phyloP scores from a whole-genome alignment of 495 filamentous ascomycete genomes.

The Aspergillus campestris region DNA sequence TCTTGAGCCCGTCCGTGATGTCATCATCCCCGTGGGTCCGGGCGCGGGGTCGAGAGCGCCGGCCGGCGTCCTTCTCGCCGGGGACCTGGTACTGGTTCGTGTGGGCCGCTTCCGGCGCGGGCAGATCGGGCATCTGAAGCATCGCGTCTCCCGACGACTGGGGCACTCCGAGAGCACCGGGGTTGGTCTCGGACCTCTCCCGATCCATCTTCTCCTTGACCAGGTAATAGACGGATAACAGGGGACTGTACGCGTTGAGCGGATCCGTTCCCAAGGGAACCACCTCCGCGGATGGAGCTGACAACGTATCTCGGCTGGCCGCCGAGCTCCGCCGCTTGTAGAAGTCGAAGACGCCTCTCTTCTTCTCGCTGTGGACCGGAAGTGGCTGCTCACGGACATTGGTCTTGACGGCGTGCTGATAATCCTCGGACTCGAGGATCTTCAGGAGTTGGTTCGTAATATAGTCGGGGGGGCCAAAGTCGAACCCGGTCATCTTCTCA shows the following conservation, averaged over 20 bases:
- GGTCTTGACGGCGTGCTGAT: constrained; percentile 67
- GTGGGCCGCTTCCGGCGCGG: constrained; percentile 78
- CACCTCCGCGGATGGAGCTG: constrained; percentile 75
- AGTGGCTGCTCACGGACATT: constrained; percentile 57
- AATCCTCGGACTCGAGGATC: constrained; percentile 82
- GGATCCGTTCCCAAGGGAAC: constrained; percentile 80
- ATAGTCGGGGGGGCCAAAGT: constrained; percentile 81
- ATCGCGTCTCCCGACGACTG: constrained; percentile 50
- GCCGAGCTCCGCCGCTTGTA: constrained; percentile 86
- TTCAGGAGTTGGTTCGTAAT: constrained; percentile 76
- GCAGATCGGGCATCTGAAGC: constrained; percentile 62
- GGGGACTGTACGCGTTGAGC: constrained; percentile 83
- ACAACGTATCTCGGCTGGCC: constrained; percentile 80
- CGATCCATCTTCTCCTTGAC: constrained; percentile 90
- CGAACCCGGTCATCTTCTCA: constrained; percentile 93
- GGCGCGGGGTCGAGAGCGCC: constrained; percentile 73
- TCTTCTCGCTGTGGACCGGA: constrained; percentile 69
- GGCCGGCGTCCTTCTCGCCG: constrained; percentile 70
- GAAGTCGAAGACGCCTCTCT: constrained; percentile 89
- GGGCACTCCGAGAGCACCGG: constrained; percentile 49
- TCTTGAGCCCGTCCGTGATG: constrained; percentile 65
- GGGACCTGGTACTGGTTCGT: constrained; percentile 86
- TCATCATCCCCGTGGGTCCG: constrained; percentile 96
- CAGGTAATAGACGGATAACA: constrained; percentile 92
- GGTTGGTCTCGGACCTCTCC: constrained; percentile 58